Evolutionary conservation across 441 rosid species (phyloP), one percentile per base, ranked within the genome.

Genomic region (Bruguiera hainesii): DNA sequence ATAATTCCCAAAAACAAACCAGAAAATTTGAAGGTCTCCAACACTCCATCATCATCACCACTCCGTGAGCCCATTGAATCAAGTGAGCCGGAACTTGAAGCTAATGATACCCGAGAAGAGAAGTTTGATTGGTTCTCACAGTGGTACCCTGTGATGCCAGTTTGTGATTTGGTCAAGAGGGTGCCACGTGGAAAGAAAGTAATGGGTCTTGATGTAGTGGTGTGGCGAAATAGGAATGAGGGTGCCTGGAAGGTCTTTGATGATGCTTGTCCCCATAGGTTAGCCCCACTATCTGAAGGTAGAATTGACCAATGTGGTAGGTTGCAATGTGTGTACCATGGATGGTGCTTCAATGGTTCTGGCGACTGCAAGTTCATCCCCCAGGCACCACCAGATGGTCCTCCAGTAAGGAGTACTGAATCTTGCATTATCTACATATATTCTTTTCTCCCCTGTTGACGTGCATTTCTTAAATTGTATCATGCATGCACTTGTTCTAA

Each of bases 181-280:
- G 63, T 63, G 76, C 82, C 82, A 11, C 76, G 68, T 67, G 79
- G 67, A 46, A 78, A 78, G 67, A 72, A 48, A 55, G 76, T 78
- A 25, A 66, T 75, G 74, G 79, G 79, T 49, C 64, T 78, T 7
- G 76, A 78, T 58, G 71, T 78, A 59, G 82, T 78, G 35, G 79
- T 75, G 50, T 78, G 82, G 82, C 75, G 82, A 79, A 79, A 78
- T 55, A 72, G 79, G 63, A 78, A 78, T 68, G 79, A 75, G 52
- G 61, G 29, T 60, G 58, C 69, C 4, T 78, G 79, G 79, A 75
- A 72, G 63, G 79, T 78, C 67, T 74, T 78, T 48, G 65, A 71
- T 23, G 82, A 75, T 26, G n/a, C 30, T 11, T 78, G 79, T 61
- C 79, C 82, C 37, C 82, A 78, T 56, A 57, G 81, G 53, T 42